These are phyloP conservation scores for Coemansia sp. DNA, from an alignment of 192 early-diverging fungal genomes.

Conservation along the genomic window DNA sequence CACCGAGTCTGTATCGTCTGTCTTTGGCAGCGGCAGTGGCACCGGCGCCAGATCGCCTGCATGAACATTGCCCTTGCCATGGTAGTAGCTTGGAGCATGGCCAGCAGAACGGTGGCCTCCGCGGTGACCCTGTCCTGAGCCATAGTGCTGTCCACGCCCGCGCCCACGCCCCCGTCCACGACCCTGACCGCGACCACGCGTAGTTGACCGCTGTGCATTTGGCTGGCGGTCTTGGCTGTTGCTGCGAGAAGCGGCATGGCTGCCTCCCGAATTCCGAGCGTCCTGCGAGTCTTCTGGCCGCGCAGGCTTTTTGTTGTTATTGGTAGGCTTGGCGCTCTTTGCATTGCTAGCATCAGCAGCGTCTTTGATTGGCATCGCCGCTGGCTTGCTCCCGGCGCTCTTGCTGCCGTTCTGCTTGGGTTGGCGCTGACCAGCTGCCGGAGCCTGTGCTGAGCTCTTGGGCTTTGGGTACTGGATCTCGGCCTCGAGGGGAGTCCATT, in stretches of 20 bases:
- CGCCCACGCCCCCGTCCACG: conserved; percentile 33
- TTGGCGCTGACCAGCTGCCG: conserved; percentile 23
- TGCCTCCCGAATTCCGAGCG: conserved; percentile 7
- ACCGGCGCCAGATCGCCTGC: conserved; percentile 17
- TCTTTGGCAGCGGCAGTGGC: conserved; percentile 32
- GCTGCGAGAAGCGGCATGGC: conserved; percentile 11
- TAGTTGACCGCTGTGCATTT: conserved; percentile 5
- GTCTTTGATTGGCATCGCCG: conserved; percentile 10
- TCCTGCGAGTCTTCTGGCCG: conserved; percentile 14
- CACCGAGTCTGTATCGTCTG: conserved; percentile 45
- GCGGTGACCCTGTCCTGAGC: conserved; percentile 22
- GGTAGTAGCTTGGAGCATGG: conserved; percentile 48
- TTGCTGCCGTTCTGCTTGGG: conserved; percentile 16
- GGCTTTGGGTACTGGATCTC: conserved; percentile 54
- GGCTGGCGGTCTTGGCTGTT: conserved; percentile 15
- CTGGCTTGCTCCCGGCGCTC: conserved; percentile 8
- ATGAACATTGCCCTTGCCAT: conserved; percentile 56
- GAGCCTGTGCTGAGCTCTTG: conserved; percentile 25
- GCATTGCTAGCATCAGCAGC: not conserved
- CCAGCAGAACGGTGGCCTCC: conserved; percentile 34
- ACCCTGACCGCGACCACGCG: conserved; percentile 24
- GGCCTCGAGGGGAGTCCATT: conserved; percentile 51
- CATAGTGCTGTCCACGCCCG: conserved; percentile 21
- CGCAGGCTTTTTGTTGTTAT: conserved; percentile 13
- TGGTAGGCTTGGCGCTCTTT: conserved; percentile 14